phyloP scores from a whole-genome alignment of 1,284 basidiomycete species.

The Xerocomus cyaneibrunnescens region DNA sequence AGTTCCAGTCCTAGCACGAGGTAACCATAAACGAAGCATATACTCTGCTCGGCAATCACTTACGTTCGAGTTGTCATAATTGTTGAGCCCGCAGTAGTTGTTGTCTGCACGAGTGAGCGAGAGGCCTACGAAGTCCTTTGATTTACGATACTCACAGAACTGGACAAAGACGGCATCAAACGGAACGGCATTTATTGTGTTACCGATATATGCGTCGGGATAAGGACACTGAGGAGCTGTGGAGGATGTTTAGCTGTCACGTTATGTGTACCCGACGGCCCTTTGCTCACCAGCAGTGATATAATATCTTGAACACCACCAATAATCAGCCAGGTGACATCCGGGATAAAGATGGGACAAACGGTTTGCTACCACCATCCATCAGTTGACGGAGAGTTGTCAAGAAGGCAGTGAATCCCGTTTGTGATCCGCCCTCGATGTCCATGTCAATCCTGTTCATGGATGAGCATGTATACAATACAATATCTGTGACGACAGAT shows the following conservation, averaged over 20 bases:
- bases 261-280: background rate
- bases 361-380: constrained; percentile 51
- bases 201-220: constrained; percentile 58
- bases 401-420: constrained; percentile 56
- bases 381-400: constrained; percentile 50
- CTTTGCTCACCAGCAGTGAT: constrained; percentile 44
- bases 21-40: background rate
- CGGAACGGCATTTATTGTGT: constrained; percentile 51
- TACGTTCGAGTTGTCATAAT: constrained; percentile 46
- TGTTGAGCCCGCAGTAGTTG: constrained; percentile 55
- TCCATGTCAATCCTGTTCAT: constrained; percentile 58
- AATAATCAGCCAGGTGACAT: constrained; percentile 3
- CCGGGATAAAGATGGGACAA: constrained; percentile 12
- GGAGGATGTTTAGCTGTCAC: background rate
- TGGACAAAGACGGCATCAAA: constrained; percentile 69
- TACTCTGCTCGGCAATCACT: constrained; percentile 7
- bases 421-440: constrained; percentile 59
- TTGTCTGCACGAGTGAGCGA: constrained; percentile 40
- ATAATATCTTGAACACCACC: constrained; percentile 46
- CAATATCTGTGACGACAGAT: background rate
- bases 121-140: background rate
- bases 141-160: constrained; percentile 40
- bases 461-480: background rate
- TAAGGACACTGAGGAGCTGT: constrained; percentile 62
- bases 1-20: constrained; percentile 50